Evolutionary conservation across 2,329 filamentous ascomycete species (phyloP), one percentile per base, ranked within the genome.

Genomic region (Cryphonectria radicalis): DNA sequence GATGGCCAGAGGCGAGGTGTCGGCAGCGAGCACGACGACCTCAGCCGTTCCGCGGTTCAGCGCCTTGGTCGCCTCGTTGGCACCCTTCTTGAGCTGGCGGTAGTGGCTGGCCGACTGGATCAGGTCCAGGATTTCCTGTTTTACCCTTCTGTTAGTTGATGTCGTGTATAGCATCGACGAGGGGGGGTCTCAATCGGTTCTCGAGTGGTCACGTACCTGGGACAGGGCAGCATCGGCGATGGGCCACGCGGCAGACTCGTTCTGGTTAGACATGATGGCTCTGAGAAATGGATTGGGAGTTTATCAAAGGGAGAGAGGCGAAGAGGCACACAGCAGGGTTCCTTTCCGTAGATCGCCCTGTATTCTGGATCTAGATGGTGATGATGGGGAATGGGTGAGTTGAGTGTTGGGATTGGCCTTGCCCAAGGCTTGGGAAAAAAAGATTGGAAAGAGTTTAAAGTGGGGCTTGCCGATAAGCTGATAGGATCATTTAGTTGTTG

Each of bases 1-100:
- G 76, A 98, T 98, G 68, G 94, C 92, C 67, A 98, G 88, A 59
- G 95, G 95, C 71, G 89, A 88, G 77, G 94, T 96, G 81, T 98
- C 95, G 74, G 93, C 94, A 64, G 94, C 94, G 69, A 98, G 90
- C 77, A 98, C 89, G 79, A 97, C 91, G 75, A 98, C 86, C 84
- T 98, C 95, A 76, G 90, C 90, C 74, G 95, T 94, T 84, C 95
- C 95, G 77, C 95, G 92, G 86, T 96, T 97, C 66, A 97, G 88
- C 1, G 93, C 92, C 87, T 97, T 97, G 80, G 93, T 97, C 53
- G 84, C 86, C 81, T 93, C 92, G 87, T 95, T 95, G 80, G 93
- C 93, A 74, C 93, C 93, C 87, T 96, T 97, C 88, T 96, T 96
- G 76, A 95, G 84, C 87, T 96, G 93, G 67, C 91, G 88, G 79